Conservation (phyloP, 768 basidiomycete genomes). For the Sporobolomyces phaffii region DNA sequence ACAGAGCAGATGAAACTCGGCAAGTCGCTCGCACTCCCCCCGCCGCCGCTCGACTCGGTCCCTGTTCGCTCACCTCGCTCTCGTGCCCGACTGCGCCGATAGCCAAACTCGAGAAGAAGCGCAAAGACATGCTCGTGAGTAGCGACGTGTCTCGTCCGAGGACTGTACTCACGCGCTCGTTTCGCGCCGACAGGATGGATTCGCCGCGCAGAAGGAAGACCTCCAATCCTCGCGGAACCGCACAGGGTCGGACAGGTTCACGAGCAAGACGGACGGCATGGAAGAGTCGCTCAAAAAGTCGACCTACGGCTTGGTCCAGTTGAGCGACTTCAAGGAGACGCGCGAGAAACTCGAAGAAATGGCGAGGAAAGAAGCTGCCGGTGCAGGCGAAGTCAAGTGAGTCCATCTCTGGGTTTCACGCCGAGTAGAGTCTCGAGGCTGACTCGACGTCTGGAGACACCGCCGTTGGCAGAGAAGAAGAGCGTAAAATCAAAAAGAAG, state of each 20-base stretch:
- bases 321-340: slow-evolving; percentile 46
- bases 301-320: slow-evolving; percentile 82
- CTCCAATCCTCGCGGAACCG: slow-evolving; percentile 20
- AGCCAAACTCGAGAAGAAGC: slow-evolving; percentile 40
- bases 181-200: slow-evolving; percentile 22
- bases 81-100: not conserved
- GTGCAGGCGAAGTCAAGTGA: slow-evolving; percentile 79
- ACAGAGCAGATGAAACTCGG: slow-evolving; percentile 22
- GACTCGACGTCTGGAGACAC: slow-evolving; percentile 11
- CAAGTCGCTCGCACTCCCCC: not conserved
- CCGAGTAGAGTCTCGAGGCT: not conserved
- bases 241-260: slow-evolving; percentile 68
- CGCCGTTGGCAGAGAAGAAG: slow-evolving; percentile 30
- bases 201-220: slow-evolving; percentile 36
- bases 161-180: no score
- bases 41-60: not conserved
- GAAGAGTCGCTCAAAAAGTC: slow-evolving; percentile 85
- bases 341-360: slow-evolving; percentile 37
- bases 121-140: slow-evolving; percentile 37
- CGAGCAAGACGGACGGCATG: slow-evolving; percentile 88
- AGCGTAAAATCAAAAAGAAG: slow-evolving; percentile 60
- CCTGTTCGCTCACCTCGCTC: not conserved
- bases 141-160: no score
- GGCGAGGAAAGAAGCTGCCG: slow-evolving; percentile 65
- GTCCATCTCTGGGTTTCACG: slow-evolving; percentile 47